Percentiles rank a stretch among this genome's conserved stretches.
phyloP scores from a whole-genome alignment of 1,284 basidiomycete genomes.

The Limonomyces culmigenus region DNA sequence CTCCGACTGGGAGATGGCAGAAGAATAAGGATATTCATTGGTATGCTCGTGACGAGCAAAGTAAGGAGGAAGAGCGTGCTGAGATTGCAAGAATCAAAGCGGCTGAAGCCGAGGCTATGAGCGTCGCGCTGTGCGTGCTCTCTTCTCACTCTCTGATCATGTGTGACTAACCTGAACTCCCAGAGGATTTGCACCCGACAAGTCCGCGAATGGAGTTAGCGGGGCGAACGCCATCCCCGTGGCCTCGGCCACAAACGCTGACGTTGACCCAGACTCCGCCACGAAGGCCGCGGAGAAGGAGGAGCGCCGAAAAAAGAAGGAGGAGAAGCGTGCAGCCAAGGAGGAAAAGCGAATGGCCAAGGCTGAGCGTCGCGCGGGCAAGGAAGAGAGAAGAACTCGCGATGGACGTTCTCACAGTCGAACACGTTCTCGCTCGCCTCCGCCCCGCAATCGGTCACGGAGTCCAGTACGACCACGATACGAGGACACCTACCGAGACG shows the following conservation, averaged over 20 bases:
- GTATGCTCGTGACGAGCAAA: constrained; percentile 56
- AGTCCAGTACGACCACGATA: constrained; percentile 3
- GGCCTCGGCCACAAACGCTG: constrained; percentile 10
- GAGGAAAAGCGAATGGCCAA: constrained; percentile 35
- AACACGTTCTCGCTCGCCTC: constrained; percentile 2
- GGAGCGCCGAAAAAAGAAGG: constrained; percentile 24
- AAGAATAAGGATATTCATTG: constrained; percentile 91
- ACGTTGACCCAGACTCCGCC: constrained; percentile 10
- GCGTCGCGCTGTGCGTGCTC: constrained; percentile 52
- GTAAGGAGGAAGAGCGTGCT: constrained; percentile 33
- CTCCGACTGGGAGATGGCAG: constrained; percentile 86
- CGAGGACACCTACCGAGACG: not conserved
- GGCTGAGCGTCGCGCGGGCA: constrained; percentile 24
- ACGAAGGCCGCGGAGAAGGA: constrained; percentile 30
- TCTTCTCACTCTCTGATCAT: constrained; percentile 1
- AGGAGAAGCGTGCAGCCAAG: constrained; percentile 37
- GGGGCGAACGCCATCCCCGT: constrained; percentile 14
- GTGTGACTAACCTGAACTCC: not conserved
- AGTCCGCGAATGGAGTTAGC: constrained; percentile 17
- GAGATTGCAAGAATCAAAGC: constrained; percentile 75
- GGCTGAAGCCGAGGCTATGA: constrained; percentile 72
- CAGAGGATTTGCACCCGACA: constrained; percentile 47
- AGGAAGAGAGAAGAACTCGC: constrained; percentile 9
- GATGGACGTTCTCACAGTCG: constrained; percentile 5
- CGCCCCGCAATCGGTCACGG: constrained; percentile 6